Percentiles rank a stretch among this genome's conserved stretches.
Evolutionary conservation across 2,329 filamentous ascomycete genomes (phyloP).

Genomic region (Rhynchosporium agropyri): DNA sequence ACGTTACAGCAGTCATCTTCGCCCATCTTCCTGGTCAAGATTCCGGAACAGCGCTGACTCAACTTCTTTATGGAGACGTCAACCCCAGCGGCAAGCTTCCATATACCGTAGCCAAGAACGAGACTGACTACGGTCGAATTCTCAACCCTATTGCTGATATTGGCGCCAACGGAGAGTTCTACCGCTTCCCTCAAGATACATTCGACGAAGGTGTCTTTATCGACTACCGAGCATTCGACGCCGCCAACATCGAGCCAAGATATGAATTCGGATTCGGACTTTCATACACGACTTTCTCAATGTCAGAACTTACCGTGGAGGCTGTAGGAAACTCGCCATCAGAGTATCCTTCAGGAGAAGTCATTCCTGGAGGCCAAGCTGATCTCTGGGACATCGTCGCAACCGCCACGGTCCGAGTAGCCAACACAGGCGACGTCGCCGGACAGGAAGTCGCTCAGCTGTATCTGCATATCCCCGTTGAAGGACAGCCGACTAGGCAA

Average conservation of each 20-base stretch:
- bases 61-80: conserved; percentile 63
- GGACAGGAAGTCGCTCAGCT: conserved; percentile 42
- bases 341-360: conserved; percentile 14
- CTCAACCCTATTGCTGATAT: conserved; percentile 48
- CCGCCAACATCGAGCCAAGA: conserved; percentile 41
- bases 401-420: conserved; percentile 51
- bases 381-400: conserved; percentile 58
- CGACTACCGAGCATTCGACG: conserved; percentile 55
- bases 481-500: conserved; percentile 54
- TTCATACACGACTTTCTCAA: conserved; percentile 58
- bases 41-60: conserved; percentile 60
- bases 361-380: conserved; percentile 50
- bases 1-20: conserved; percentile 62
- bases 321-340: background rate
- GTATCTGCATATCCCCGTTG: conserved; percentile 33
- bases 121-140: conserved; percentile 52
- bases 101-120: conserved; percentile 65
- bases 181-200: conserved; percentile 52
- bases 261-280: conserved; percentile 52
- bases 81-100: conserved; percentile 49
- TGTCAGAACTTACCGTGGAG: conserved; percentile 43
- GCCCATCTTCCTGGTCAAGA: conserved; percentile 64
- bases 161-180: conserved; percentile 46
- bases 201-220: conserved; percentile 54
- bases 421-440: conserved; percentile 52